These are phyloP conservation scores for Neurospora discreta DNA, from an alignment of 495 filamentous ascomycete species.

Conservation along the genomic window DNA sequence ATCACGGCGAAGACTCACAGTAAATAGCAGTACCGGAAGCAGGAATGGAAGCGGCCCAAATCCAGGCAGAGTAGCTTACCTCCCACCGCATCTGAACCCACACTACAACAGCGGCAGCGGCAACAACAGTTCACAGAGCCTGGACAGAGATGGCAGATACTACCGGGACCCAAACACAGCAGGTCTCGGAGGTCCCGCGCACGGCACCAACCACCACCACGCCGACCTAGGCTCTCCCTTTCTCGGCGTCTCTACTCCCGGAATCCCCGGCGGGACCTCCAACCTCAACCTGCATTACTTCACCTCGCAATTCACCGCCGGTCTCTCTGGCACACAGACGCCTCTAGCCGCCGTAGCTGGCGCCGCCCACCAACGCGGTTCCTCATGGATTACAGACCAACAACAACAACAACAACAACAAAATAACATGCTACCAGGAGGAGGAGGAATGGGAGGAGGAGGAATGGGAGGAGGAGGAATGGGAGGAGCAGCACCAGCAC, in stretches of 20 bases:
- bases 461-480: too few species aligned
- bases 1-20: conserved; percentile 18
- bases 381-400: conserved; percentile 28
- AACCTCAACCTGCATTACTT: conserved; percentile 88
- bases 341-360: conserved; percentile 82
- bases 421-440: neutral
- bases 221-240: conserved; percentile 52
- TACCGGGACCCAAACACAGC: neutral
- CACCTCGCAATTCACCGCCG: conserved; percentile 69
- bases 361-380: conserved; percentile 31
- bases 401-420: neutral
- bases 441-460: neutral
- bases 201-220: conserved; percentile 23
- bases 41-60: neutral
- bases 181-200: conserved; percentile 8
- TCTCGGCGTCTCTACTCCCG: conserved; percentile 57
- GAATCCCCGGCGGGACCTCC: conserved; percentile 75
- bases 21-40: conserved; percentile 15
- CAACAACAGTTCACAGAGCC: neutral
- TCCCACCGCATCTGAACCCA: conserved; percentile 27
- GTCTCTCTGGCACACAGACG: conserved; percentile 74
- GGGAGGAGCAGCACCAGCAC: neutral
- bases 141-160: neutral
- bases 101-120: neutral
- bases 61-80: neutral